These are phyloP conservation scores for Mycena rosella DNA, from an alignment of 768 basidiomycete genomes.

Conservation along the genomic window DNA sequence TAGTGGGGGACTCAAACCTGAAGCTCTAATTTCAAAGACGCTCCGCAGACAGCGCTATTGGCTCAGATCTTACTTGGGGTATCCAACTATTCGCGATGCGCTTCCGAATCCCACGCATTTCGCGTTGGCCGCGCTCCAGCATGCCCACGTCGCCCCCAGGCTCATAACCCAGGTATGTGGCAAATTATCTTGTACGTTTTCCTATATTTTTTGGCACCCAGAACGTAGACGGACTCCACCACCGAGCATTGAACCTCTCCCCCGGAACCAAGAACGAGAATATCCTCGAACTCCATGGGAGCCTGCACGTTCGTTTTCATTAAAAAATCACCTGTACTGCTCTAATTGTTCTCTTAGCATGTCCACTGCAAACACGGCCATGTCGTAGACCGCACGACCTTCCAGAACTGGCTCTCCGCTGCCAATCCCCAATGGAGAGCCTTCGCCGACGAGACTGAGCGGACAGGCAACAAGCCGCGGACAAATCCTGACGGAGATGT, in stretches of 20 bases:
- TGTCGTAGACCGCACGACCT: conserved; percentile 70
- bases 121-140: conserved; percentile 85
- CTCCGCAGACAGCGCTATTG: conserved; percentile 86
- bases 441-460: conserved; percentile 74
- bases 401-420: conserved; percentile 79
- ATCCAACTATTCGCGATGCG: conserved; percentile 86
- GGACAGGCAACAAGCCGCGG: conserved; percentile 68
- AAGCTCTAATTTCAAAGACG: conserved; percentile 7
- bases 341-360: conserved; percentile 54
- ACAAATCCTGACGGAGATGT: conserved; percentile 97
- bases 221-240: conserved; percentile 96
- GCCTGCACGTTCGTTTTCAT: conserved; percentile 72
- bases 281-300: conserved; percentile 91
- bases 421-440: conserved; percentile 86
- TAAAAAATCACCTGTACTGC: not conserved
- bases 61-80: conserved; percentile 88
- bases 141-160: conserved; percentile 68
- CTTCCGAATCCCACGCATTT: conserved; percentile 92
- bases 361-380: conserved; percentile 87
- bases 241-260: conserved; percentile 71
- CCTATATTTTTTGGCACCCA: conserved; percentile 38
- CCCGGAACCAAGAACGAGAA: conserved; percentile 55
- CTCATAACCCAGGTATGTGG: conserved; percentile 83
- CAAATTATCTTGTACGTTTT: not conserved
- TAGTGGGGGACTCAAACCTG: conserved; percentile 23